These are phyloP conservation scores for Termitomyces sp. DNA, from an alignment of 768 basidiomycete genomes.

Conservation along the genomic window DNA sequence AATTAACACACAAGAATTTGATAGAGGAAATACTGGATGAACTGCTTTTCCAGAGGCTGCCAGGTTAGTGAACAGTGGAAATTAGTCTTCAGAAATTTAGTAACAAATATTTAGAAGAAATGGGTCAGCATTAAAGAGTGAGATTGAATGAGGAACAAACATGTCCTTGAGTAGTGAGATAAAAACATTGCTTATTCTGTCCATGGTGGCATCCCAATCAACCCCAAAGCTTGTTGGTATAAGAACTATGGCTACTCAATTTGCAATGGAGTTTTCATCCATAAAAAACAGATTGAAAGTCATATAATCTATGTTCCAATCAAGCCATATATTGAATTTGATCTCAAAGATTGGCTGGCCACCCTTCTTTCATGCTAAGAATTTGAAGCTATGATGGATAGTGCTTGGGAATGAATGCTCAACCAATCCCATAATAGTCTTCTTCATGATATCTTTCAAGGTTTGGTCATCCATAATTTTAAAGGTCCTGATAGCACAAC, in stretches of 20 bases:
- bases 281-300: conserved; percentile 11
- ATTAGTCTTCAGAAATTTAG: conserved; percentile 96
- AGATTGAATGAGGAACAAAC: conserved; percentile 39
- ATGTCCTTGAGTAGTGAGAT: conserved; percentile 98
- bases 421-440: too few species aligned
- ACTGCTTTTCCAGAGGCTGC: conserved; percentile 97
- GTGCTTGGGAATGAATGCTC: too few species aligned
- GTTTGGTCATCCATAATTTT: too few species aligned
- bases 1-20: conserved; percentile 78
- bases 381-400: too few species aligned
- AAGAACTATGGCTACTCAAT: background rate
- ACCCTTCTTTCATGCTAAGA: too few species aligned
- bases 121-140: conserved; percentile 3
- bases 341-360: too few species aligned
- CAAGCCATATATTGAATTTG: background rate
- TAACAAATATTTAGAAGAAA: conserved; percentile 84
- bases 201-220: background rate
- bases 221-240: background rate
- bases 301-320: background rate
- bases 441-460: too few species aligned
- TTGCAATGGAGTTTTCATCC: background rate
- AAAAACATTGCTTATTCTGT: conserved; percentile 77
- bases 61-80: conserved; percentile 95
- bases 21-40: conserved; percentile 99
- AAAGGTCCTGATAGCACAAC: too few species aligned